These are phyloP conservation scores for Fusarium tjaetaba DNA, from an alignment of 2,329 filamentous ascomycete genomes.

Conservation along the genomic window DNA sequence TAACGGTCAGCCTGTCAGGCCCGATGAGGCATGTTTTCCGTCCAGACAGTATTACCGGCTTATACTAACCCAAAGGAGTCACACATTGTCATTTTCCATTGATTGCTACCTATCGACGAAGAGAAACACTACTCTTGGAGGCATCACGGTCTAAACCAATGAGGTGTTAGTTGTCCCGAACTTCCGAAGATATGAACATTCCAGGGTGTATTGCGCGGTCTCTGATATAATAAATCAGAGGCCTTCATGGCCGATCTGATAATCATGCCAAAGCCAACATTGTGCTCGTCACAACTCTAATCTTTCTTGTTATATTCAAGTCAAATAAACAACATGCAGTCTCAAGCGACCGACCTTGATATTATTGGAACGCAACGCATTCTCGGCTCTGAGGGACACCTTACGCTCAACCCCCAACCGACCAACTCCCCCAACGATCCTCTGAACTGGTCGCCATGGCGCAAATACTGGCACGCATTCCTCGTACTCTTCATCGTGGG, in stretches of 20 bases:
- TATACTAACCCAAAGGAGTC: not conserved
- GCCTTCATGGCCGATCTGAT: not conserved
- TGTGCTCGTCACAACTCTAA: too few relatives aligned
- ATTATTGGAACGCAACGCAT: not conserved
- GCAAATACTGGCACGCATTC: not conserved
- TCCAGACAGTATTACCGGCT: not conserved
- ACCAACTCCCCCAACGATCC: not conserved
- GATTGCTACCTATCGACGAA: too few relatives aligned
- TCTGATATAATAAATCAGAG: not conserved
- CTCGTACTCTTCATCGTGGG: not conserved
- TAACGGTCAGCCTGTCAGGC: not conserved
- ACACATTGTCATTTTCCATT: not conserved
- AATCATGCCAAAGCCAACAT: not conserved
- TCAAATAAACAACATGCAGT: not conserved
- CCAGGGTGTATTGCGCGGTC: rapidly evolving
- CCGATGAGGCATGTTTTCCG: not conserved
- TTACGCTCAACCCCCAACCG: not conserved
- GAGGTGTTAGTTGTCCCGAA: not conserved
- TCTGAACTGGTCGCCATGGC: not conserved
- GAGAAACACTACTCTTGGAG: too few relatives aligned
- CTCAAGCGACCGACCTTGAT: not conserved
- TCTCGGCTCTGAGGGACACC: not conserved
- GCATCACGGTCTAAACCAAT: not conserved
- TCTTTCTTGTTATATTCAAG: not conserved
- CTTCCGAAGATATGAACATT: not conserved